Evolutionary conservation across 768 basidiomycete genomes (phyloP).

Genomic region (Hemileccinum impolitum): DNA sequence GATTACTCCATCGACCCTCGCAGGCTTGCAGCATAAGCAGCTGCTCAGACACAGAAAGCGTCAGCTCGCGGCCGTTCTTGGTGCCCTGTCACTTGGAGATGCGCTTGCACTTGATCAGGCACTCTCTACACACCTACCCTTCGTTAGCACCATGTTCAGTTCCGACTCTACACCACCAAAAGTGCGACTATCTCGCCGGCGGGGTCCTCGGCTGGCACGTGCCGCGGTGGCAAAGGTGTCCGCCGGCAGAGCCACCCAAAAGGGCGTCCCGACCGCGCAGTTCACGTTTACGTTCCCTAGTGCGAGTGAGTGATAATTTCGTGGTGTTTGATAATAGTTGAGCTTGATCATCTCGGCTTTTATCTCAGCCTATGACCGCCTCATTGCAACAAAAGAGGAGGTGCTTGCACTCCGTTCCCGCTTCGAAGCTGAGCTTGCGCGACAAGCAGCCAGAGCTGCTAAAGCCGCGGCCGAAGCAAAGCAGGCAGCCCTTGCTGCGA

Average conservation of each 20-base stretch:
- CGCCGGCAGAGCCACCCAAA: slow-evolving; percentile 5
- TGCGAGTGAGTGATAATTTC: slow-evolving; percentile 60
- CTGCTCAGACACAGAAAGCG: slow-evolving; percentile 64
- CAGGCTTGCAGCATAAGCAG: slow-evolving; percentile 74
- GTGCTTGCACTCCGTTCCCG: slow-evolving; percentile 59
- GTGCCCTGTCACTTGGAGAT: slow-evolving; percentile 62
- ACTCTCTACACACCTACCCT: slow-evolving; percentile 45
- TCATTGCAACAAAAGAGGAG: slow-evolving; percentile 66
- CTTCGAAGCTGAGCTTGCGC: slow-evolving; percentile 71
- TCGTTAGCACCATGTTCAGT: slow-evolving; percentile 35
- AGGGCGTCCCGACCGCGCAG: slow-evolving; percentile 39
- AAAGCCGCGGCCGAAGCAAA: slow-evolving; percentile 51
- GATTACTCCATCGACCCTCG: slow-evolving; percentile 58
- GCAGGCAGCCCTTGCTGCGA: slow-evolving; percentile 41
- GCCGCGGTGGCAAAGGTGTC: slow-evolving; percentile 28
- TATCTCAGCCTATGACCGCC: slow-evolving; percentile 65
- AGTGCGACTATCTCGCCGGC: slow-evolving; percentile 55
- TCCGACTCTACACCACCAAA: slow-evolving; percentile 29
- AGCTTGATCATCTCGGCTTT: slow-evolving; percentile 27
- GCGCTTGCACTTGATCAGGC: slow-evolving; percentile 77
- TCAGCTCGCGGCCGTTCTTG: slow-evolving; percentile 68
- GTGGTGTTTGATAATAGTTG: slow-evolving; percentile 18
- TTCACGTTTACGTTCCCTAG: slow-evolving; percentile 65
- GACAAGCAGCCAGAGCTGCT: slow-evolving; percentile 58
- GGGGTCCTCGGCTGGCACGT: slow-evolving; percentile 49